Percentiles rank a stretch among this genome's conserved stretches.
These are phyloP conservation scores for Shiraia sp. DNA, from an alignment of 2,329 filamentous ascomycete genomes.

Conservation along the genomic window DNA sequence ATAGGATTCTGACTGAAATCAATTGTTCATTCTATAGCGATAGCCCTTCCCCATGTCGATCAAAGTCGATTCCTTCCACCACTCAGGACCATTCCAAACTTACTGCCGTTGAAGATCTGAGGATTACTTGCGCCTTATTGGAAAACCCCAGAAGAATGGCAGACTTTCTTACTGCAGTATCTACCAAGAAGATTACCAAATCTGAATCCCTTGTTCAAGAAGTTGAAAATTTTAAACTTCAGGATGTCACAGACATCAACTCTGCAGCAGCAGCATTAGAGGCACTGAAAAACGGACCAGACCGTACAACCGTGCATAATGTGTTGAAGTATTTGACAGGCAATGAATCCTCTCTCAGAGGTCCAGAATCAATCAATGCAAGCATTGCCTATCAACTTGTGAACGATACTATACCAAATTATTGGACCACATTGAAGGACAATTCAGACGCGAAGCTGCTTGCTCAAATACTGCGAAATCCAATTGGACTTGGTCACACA, in stretches of 20 bases:
- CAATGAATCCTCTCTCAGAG: conserved; percentile 60
- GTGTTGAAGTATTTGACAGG: conserved; percentile 58
- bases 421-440: conserved; percentile 63
- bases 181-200: conserved; percentile 35
- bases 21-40: too few relatives aligned
- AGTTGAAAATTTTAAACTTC: conserved; percentile 12
- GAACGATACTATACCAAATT: conserved; percentile 75
- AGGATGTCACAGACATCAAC: conserved; percentile 19
- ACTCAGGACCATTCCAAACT: too few relatives aligned
- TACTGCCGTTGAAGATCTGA: too few relatives aligned
- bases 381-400: conserved; percentile 78
- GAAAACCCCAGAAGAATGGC: conserved; percentile 44
- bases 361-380: conserved; percentile 68
- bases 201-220: conserved; percentile 20
- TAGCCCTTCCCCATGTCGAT: conserved; percentile 1
- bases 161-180: conserved; percentile 54
- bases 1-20: too few relatives aligned
- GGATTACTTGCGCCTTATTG: neutral
- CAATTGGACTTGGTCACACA: conserved; percentile 78
- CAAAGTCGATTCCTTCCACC: too few relatives aligned
- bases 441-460: conserved; percentile 49
- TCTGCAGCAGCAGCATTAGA: conserved; percentile 59
- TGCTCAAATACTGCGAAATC: conserved; percentile 68
- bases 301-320: conserved; percentile 59
- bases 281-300: conserved; percentile 64